Conservation (phyloP, 371 early-diverging fungal genomes). For the Mortierella sp. region DNA sequence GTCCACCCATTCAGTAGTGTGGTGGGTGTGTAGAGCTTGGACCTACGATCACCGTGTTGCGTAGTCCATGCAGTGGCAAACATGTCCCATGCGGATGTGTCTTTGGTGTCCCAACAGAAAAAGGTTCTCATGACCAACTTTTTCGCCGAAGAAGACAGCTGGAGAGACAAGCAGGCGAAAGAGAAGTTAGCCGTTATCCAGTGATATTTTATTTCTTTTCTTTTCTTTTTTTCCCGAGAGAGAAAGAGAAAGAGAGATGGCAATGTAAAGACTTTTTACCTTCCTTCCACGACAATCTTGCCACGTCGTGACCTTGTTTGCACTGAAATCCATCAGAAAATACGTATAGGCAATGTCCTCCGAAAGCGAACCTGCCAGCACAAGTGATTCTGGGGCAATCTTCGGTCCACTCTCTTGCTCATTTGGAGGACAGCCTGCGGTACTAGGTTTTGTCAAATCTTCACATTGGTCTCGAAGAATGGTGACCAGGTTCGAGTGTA, state of each 20-base stretch:
- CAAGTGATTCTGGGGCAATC: constrained; percentile 23
- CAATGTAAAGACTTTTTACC: constrained; percentile 8
- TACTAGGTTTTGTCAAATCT: constrained; percentile 17
- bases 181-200: no score
- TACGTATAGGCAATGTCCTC: constrained; percentile 67
- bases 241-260: no score
- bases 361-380: constrained; percentile 64
- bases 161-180: no score
- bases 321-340: constrained; percentile 60
- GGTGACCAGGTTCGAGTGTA: constrained; percentile 67
- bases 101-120: constrained; percentile 44
- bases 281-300: constrained; percentile 58
- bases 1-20: constrained; percentile 67
- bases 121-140: constrained; percentile 22
- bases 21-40: constrained; percentile 3
- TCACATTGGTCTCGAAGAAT: constrained; percentile 60
- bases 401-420: not conserved
- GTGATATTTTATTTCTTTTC: no score
- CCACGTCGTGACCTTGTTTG: constrained; percentile 55
- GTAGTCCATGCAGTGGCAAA: constrained; percentile 57
- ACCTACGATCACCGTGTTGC: constrained; percentile 25
- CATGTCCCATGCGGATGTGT: constrained; percentile 58
- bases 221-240: no score
- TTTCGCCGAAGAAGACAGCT: not conserved
- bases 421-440: not conserved